Evolutionary conservation across 1,284 basidiomycete genomes (phyloP).

Genomic region (Paramarasmius palmivorus): DNA sequence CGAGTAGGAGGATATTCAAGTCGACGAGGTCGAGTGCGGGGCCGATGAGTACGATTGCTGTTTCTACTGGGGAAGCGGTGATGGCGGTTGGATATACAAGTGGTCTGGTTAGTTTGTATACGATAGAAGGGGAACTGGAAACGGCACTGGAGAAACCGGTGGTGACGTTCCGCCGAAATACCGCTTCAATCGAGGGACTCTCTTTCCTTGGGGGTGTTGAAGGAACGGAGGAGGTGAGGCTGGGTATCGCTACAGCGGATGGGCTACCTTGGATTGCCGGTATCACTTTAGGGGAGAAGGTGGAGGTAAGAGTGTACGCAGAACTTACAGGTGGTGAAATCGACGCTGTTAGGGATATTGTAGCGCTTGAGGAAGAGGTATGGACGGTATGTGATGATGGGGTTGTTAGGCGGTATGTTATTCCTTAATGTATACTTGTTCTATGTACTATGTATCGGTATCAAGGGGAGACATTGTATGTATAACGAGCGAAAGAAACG

Average conservation of each 20-base stretch:
- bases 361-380: slow-evolving; percentile 33
- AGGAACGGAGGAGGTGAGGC: slow-evolving; percentile 30
- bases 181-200: slow-evolving; percentile 59
- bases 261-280: slow-evolving; percentile 54
- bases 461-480: too few relatives aligned
- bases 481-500: too few relatives aligned
- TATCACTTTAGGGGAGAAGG: slow-evolving; percentile 31
- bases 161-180: slow-evolving; percentile 52
- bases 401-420: slow-evolving; percentile 46
- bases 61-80: slow-evolving; percentile 20
- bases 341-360: slow-evolving; percentile 43
- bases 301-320: slow-evolving; percentile 9
- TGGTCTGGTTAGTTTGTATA: slow-evolving; percentile 64
- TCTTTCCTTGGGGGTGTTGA: slow-evolving; percentile 30
- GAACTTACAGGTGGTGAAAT: slow-evolving; percentile 53
- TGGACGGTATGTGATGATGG: slow-evolving; percentile 69
- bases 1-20: slow-evolving; percentile 42
- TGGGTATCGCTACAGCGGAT: slow-evolving; percentile 57
- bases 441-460: too few relatives aligned
- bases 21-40: slow-evolving; percentile 30
- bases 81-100: slow-evolving; percentile 64
- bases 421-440: too few relatives aligned
- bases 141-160: slow-evolving; percentile 40
- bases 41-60: slow-evolving; percentile 52
- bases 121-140: not conserved